Base-by-base conservation (phyloP, 371 early-diverging fungal genomes). In the Catenaria anguillulae region DNA sequence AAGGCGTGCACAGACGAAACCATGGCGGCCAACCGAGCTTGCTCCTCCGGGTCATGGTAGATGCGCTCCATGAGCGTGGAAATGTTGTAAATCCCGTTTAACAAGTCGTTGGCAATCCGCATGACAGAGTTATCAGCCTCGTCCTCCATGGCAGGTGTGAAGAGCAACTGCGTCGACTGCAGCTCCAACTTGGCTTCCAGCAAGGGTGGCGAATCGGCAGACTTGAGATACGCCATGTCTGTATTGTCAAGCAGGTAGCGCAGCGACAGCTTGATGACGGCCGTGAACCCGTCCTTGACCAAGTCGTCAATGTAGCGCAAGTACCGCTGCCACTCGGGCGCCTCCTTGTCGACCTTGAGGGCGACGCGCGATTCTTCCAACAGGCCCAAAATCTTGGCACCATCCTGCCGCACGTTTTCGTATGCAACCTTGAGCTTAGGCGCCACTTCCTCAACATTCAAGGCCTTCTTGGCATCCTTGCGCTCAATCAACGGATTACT, bases 181-280 rank as follows among this genome's bases (percentile, higher is more conserved):
- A 81, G 65, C 61, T 81, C 81, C 36, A 81, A 64, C 64, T 76
- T 77, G n/a, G 80, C 71, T 60, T 81, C 81, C n/a, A 81, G 55
- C 13, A 80, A 56, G 15, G 81, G 75, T 1, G 75, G 76, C 15
- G 74, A 29, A 36, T 81, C 81, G 36, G 67, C 68, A 1, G 60
- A 66, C 19, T 63, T 63, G 55, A 72, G 64, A 26, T 67, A 66
- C 48, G 72, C 76, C 17, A 64, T 24, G 43, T 80, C 78, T 73
- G 76, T 81, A 61, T 80, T 81, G 33, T 75, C 69, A 19, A 70
- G 36, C 24, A 81, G 63, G 61, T 77, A 78, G 23, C 74, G 75
- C 63, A 81, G 61, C 43, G 68, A 73, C 15, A 70, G 71, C 55
- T 71, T 72, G 56, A 81, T 72, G 15, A 73, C 68, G n/a, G 50